phyloP scores from a whole-genome alignment of 805 yeast species.

The Isabelozyma gotoi region DNA sequence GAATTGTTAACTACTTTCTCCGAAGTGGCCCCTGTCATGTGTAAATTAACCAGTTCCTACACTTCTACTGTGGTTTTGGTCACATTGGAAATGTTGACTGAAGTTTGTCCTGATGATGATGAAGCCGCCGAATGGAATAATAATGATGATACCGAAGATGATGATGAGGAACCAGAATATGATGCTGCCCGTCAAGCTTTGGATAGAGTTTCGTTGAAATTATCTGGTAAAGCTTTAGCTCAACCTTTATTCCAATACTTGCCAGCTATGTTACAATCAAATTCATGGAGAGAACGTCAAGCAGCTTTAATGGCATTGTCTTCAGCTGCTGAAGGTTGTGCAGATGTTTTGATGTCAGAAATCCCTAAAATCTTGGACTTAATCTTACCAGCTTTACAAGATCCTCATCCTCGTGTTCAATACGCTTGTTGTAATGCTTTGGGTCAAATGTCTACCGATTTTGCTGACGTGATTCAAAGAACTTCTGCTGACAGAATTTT shows the following conservation, averaged over 20 bases:
- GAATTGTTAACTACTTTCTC: conserved; percentile 89
- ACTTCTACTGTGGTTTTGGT: conserved; percentile 69
- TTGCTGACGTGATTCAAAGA: conserved; percentile 84
- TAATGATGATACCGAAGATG: conserved; percentile 72
- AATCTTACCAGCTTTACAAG: conserved; percentile 81
- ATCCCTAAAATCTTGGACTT: conserved; percentile 79
- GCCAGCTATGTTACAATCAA: conserved; percentile 76
- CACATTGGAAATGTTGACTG: conserved; percentile 84
- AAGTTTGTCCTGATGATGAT: conserved; percentile 85
- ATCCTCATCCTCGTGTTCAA: conserved; percentile 91
- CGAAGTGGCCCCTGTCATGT: conserved; percentile 94
- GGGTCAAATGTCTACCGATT: conserved; percentile 96
- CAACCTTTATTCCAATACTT: conserved; percentile 83
- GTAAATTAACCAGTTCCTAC: conserved; percentile 74
- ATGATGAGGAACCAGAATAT: conserved; percentile 79
- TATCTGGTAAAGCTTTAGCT: conserved; percentile 82
- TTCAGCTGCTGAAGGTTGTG: conserved; percentile 96
- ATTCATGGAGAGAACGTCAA: conserved; percentile 91
- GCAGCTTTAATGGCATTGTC: conserved; percentile 97
- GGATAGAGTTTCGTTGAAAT: conserved; percentile 81
- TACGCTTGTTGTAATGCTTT: conserved; percentile 96
- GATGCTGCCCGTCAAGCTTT: conserved; percentile 93
- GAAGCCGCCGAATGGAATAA: conserved; percentile 88
- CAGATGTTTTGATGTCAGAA: conserved; percentile 80
- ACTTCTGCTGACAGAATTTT: conserved; percentile 75